phyloP scores from a whole-genome alignment of 169 alveolate genomes.

The Plasmodium knowlesi region DNA sequence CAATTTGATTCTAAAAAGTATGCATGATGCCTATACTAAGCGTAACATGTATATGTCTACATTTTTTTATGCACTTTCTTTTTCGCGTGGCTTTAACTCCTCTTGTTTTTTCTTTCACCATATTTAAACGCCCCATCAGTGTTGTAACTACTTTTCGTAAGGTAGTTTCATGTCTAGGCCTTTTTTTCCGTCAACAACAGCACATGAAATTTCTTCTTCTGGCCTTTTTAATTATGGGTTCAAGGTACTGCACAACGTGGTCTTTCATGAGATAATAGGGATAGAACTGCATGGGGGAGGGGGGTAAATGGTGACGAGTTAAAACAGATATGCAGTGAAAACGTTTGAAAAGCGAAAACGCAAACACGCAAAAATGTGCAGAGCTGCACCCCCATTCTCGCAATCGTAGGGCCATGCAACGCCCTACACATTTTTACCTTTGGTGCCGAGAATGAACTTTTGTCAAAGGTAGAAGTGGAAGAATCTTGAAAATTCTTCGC shows the following conservation, averaged over 20 bases:
- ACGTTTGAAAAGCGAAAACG: neutral
- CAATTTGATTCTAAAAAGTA: neutral
- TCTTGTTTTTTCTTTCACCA: neutral
- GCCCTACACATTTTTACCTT: conserved; percentile 10
- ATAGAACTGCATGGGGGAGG: conserved; percentile 27
- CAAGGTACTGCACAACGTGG: conserved; percentile 39
- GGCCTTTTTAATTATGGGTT: conserved; percentile 65
- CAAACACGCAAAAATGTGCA: neutral
- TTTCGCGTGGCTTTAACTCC: neutral
- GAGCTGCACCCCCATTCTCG: neutral
- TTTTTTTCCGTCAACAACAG: conserved; percentile 15
- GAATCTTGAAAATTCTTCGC: neutral
- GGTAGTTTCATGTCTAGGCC: neutral
- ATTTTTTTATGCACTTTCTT: neutral
- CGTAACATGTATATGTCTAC: neutral
- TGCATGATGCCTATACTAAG: neutral
- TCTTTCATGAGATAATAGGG: conserved; percentile 45
- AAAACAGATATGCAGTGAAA: neutral
- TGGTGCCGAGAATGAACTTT: conserved; percentile 50
- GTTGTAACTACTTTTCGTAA: neutral
- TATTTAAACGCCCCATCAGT: neutral
- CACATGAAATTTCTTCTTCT: conserved; percentile 12
- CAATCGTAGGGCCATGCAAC: neutral
- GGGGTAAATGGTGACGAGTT: neutral
- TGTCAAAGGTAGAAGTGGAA: conserved; percentile 19